Evolutionary conservation across 2,329 filamentous ascomycete species (phyloP).

Genomic region (Sporothrix brasiliensis): DNA sequence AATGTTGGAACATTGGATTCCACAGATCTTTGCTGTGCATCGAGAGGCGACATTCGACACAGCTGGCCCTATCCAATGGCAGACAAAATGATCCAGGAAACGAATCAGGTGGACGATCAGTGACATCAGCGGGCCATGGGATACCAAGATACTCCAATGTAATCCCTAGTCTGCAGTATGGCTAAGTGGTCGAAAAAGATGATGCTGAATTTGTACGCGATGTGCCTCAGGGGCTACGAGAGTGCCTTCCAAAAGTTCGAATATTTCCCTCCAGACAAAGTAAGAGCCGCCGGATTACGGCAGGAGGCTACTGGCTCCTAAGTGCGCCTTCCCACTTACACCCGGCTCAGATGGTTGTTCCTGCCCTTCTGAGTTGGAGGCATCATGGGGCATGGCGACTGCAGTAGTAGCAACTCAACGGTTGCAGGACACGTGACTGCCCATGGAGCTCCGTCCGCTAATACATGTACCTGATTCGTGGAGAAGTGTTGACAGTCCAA

Average conservation of each 20-base stretch:
- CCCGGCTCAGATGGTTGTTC: not conserved
- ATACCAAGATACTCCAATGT: too few relatives aligned
- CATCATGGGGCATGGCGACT: not conserved
- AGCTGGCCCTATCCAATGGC: too few relatives aligned
- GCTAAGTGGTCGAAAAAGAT: not conserved
- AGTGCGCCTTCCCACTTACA: conserved; percentile 13
- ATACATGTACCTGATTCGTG: conserved; percentile 14
- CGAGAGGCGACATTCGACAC: too few relatives aligned
- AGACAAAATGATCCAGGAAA: too few relatives aligned
- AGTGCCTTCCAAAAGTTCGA: not conserved
- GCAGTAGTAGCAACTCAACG: not conserved
- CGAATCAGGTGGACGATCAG: too few relatives aligned
- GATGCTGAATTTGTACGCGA: not conserved
- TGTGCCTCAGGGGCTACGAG: not conserved
- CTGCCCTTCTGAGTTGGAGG: conserved; percentile 7
- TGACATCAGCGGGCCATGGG: too few relatives aligned
- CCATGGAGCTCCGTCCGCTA: conserved; percentile 5
- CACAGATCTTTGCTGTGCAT: too few relatives aligned
- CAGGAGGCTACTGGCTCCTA: not conserved
- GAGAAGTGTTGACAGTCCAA: not conserved
- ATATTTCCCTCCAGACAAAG: not conserved
- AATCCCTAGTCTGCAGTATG: too few relatives aligned
- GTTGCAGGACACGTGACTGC: conserved; percentile 9
- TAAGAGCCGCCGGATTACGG: not conserved
- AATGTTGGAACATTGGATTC: too few relatives aligned